Percentiles rank a stretch among this genome's conserved stretches.
phyloP scores from a whole-genome alignment of 2,329 filamentous ascomycete species.

The Xylariales sp. region DNA sequence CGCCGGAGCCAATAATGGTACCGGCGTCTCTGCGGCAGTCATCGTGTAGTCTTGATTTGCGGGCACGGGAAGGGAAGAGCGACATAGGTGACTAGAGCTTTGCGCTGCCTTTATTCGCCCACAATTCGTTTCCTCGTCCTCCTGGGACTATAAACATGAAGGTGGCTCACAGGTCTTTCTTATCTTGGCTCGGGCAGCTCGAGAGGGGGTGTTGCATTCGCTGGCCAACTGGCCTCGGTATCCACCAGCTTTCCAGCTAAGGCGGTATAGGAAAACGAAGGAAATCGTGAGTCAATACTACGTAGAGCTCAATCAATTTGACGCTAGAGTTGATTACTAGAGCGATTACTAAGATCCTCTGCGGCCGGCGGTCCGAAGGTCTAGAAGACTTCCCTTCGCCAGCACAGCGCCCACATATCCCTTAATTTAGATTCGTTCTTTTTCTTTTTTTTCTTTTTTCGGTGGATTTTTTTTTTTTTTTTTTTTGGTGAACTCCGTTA shows the following conservation, averaged over 20 bases:
- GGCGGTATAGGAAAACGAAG: constrained; percentile 7
- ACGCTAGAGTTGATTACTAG: constrained; percentile 28
- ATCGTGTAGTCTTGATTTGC: constrained; percentile 19
- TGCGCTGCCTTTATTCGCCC: not conserved
- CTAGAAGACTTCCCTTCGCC: constrained; percentile 31
- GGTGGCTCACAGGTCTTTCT: constrained; percentile 15
- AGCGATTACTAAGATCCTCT: constrained; percentile 27
- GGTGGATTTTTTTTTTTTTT: not conserved
- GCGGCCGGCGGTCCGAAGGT: constrained; percentile 20
- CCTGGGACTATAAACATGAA: not conserved
- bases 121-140: not conserved
- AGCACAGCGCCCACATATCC: constrained; percentile 6
- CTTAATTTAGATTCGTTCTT: not conserved
- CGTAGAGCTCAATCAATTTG: constrained; percentile 10
- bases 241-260: constrained; percentile 18
- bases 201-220: constrained; percentile 12
- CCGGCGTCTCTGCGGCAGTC: constrained; percentile 9
- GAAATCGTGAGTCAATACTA: not conserved
- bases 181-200: constrained; percentile 15
- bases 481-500: not conserved
- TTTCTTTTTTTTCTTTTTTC: not conserved
- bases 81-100: not conserved
- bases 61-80: constrained; percentile 1
- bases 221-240: constrained; percentile 18
- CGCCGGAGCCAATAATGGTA: not conserved